These are phyloP conservation scores for Geotrichum fermentans DNA, from an alignment of 1,139 yeast species.

Conservation along the genomic window DNA sequence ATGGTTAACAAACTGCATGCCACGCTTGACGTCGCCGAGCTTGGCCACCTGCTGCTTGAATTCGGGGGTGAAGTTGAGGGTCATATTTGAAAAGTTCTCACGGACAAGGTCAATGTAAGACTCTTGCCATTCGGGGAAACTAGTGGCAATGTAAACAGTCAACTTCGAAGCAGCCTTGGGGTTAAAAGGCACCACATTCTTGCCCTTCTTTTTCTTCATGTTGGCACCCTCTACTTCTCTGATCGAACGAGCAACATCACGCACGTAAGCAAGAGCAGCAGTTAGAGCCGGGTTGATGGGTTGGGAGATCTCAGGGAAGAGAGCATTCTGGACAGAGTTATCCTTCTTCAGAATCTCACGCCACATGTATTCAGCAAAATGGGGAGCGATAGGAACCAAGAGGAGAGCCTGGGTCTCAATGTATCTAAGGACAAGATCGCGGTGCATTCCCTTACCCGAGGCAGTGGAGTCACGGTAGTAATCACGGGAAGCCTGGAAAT, in stretches of 20 bases:
- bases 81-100: slow-evolving; percentile 55
- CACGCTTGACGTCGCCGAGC: slow-evolving; percentile 67
- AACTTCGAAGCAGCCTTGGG: slow-evolving; percentile 65
- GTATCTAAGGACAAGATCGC: slow-evolving; percentile 71
- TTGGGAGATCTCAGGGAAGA: slow-evolving; percentile 68
- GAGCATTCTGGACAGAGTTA: slow-evolving; percentile 61
- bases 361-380: slow-evolving; percentile 86
- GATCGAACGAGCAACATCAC: slow-evolving; percentile 70
- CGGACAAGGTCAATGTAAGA: slow-evolving; percentile 78
- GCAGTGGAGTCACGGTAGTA: slow-evolving; percentile 82
- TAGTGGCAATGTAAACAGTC: slow-evolving; percentile 64
- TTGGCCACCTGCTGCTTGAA: slow-evolving; percentile 39
- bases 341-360: slow-evolving; percentile 64
- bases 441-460: slow-evolving; percentile 65
- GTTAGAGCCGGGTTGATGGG: slow-evolving; percentile 58
- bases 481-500: slow-evolving; percentile 91
- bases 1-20: slow-evolving; percentile 92
- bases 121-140: slow-evolving; percentile 97
- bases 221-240: slow-evolving; percentile 91
- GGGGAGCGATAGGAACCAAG: slow-evolving; percentile 92
- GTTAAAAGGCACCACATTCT: slow-evolving; percentile 68
- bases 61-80: slow-evolving; percentile 34
- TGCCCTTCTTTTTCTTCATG: slow-evolving; percentile 87
- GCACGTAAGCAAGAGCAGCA: slow-evolving; percentile 73
- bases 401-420: slow-evolving; percentile 81